Base-by-base conservation (phyloP, 768 basidiomycete genomes). In the Hygrophoropsis aurantiaca region DNA sequence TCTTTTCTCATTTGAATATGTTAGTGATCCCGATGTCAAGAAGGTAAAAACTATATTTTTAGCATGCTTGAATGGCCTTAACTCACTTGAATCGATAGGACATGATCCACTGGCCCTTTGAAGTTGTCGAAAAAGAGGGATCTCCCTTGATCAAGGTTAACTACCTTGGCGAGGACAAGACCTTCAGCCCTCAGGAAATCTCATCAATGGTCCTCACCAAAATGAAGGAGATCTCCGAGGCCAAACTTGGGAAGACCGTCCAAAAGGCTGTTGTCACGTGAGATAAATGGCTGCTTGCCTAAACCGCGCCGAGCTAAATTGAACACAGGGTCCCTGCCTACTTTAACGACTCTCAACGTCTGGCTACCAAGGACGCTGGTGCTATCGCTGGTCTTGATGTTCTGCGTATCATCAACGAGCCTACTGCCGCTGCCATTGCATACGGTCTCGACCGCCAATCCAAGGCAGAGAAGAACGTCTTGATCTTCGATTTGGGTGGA, bases 341-440 rank as follows among this genome's bases (percentile, higher is more conserved):
- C 80, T 98, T 98, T 81, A 99, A 99, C 73, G 97, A 98, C 77
- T 99, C 97, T 21, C 97, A 99, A 68, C 94, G 97, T 77, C 80
- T 97, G 54, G 95, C 97, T 42, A 98, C 97, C 69, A 98, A 98
- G 76, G 97, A 99, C 72, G 97, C 97, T 53, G 97, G 97, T 71
- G 81, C 90, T 59, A 99, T 99, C 58, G 82, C 97, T 62, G 97
- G 97, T 54, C 90, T 99, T 53, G 94, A 99, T 66, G 94, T 99
- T 60, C 91, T 99, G 73, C 95, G 97, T 75, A 99, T 99, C 80
- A 99, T 99, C 80, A 99, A 99, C 75, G 97, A 99, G 78, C 97
- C 97, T 54, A 99, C 97, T 45, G 97, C 97, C 42, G 97, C 97
- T 49, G 97, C 97, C 65, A 97, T 99, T 58, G 97, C 97, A 42